Evolutionary conservation across 2,329 filamentous ascomycete species (phyloP), one percentile per base, ranked within the genome.

Genomic region (Apiospora phragmitis): DNA sequence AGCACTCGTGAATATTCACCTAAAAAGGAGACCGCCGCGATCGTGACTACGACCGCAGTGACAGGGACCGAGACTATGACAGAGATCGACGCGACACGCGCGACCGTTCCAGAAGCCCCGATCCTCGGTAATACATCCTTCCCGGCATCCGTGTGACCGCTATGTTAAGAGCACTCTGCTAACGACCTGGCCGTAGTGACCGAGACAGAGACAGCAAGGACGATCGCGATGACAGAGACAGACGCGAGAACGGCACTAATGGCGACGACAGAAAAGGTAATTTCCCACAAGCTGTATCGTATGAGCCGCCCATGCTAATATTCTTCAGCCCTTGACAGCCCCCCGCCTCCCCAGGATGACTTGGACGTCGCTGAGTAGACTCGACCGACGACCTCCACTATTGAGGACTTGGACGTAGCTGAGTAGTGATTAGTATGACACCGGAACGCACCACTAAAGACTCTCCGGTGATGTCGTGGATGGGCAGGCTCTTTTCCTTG

Each of bases 231-330:
- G 91, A 93, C 77, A 90, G 90, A 73, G 91, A 93, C 75, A 90
- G 91, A 76, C 91, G 91, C 75, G 93, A 96, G 78, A 92, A 92
- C 77, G 92, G 88, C 65, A 87, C 93, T 32, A 97, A 95, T 78
- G 94, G 92, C 72, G 94, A 97, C 76, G 94, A 97, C 75, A 91
- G 93, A 79, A 98, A 98, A 90, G 90, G 95, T 97, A 83, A 74
- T 81, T 79, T 65, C 65, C 24, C 12, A 62, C n/a, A 2, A 4
- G 5, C 45, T 43, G 67, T n/a, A 11, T 9, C 6, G 12, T n/a
- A 38, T 18, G 18, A 62, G 55, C 9, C 8, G 21, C 55, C 62
- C 55, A 71, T 47, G 74, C 75, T 76, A 70, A 77, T 69, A 42
- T 43, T 14, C 24, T 45, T 45, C 72, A 86, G 86, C 89, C 80